Conservation (phyloP, 2,329 filamentous ascomycete genomes). For the Arthrobotrys pseudoclavata region DNA sequence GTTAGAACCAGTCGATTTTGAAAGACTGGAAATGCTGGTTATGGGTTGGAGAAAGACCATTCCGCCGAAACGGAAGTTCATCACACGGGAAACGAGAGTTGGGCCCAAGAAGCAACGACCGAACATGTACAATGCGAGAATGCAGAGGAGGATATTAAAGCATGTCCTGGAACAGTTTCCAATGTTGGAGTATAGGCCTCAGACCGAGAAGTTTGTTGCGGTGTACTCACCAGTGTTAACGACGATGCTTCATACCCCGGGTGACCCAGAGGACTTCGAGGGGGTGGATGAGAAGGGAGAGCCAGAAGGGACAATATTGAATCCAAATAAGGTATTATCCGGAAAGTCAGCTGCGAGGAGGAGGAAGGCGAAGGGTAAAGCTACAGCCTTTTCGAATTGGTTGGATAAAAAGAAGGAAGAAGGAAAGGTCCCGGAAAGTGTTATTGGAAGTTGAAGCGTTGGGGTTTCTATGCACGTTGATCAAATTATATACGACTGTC, state of each 20-base stretch:
- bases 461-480: background rate
- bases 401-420: conserved; percentile 41
- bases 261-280: conserved; percentile 42
- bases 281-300: conserved; percentile 49
- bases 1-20: conserved; percentile 50
- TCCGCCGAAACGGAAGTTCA: conserved; percentile 59
- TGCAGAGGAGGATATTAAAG: conserved; percentile 61
- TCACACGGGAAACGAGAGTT: conserved; percentile 31
- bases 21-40: conserved; percentile 59
- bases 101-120: conserved; percentile 50
- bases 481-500: background rate
- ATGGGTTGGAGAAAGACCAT: conserved; percentile 59
- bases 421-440: conserved; percentile 37
- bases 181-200: conserved; percentile 42
- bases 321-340: conserved; percentile 29
- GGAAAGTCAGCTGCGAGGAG: conserved; percentile 27
- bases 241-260: conserved; percentile 29
- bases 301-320: conserved; percentile 21
- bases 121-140: conserved; percentile 58
- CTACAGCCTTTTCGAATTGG: conserved; percentile 36
- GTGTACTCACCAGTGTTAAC: conserved; percentile 43
- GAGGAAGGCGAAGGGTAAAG: conserved; percentile 22
- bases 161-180: conserved; percentile 59
- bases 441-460: background rate
- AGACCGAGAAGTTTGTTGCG: conserved; percentile 31